Percentiles rank a stretch among this genome's conserved stretches.
Evolutionary conservation across 1,284 basidiomycete species (phyloP).

Genomic region (Mycosarcoma maydis): DNA sequence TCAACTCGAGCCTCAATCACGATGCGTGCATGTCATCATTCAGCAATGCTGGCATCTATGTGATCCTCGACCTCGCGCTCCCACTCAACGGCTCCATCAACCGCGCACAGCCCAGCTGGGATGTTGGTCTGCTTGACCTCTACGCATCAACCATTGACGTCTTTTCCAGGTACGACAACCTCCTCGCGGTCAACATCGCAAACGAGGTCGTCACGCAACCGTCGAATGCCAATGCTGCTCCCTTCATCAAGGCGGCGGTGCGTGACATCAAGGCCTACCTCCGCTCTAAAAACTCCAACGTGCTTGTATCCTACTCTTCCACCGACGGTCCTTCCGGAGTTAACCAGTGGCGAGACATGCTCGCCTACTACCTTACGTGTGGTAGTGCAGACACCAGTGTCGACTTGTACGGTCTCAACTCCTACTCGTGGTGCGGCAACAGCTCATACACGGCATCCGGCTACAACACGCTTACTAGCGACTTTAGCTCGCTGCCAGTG

Average conservation of each 20-base stretch:
- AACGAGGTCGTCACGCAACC: conserved; percentile 81
- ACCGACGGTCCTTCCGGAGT: conserved; percentile 77
- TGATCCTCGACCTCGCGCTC: conserved; percentile 87
- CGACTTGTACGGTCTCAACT: conserved; percentile 78
- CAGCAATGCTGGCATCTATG: conserved; percentile 83
- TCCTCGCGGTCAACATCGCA: conserved; percentile 78
- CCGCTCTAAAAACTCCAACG: conserved; percentile 72
- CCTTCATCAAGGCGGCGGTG: conserved; percentile 89
- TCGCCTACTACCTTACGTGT: conserved; percentile 84
- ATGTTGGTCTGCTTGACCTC: conserved; percentile 80
- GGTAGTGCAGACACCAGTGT: conserved; percentile 77
- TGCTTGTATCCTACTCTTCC: conserved; percentile 84
- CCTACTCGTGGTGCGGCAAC: conserved; percentile 76
- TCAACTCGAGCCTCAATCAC: conserved; percentile 82
- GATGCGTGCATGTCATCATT: conserved; percentile 84
- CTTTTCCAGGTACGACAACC: conserved; percentile 70
- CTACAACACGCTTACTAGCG: conserved; percentile 68
- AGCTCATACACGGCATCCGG: conserved; percentile 72
- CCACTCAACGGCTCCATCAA: conserved; percentile 88
- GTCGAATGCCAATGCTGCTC: conserved; percentile 75
- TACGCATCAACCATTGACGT: conserved; percentile 81
- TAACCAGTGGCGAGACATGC: conserved; percentile 68
- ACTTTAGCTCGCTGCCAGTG: conserved; percentile 74
- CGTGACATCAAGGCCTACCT: conserved; percentile 83
- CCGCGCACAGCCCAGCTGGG: conserved; percentile 79